Percentiles rank a stretch among this genome's conserved stretches.
Evolutionary conservation across 306 rosid genomes (phyloP).

Genomic region (Fagus crenata): DNA sequence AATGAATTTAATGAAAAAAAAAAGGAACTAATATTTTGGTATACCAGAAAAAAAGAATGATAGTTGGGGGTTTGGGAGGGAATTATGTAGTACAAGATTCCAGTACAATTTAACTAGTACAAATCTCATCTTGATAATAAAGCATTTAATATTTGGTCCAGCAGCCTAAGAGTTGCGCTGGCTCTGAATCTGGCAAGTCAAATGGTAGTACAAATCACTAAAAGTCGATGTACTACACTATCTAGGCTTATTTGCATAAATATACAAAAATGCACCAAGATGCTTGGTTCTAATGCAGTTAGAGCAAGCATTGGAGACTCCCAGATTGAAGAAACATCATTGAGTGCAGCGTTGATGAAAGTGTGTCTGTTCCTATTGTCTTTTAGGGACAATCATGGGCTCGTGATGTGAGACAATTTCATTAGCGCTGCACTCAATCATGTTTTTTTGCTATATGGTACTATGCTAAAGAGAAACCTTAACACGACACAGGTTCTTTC

Average conservation of each 20-base stretch:
- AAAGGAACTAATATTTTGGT: neutral
- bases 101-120: constrained; percentile 5
- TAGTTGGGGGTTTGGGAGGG: neutral
- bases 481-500: constrained; percentile 1
- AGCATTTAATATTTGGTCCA: neutral
- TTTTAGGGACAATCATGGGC: neutral
- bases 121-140: neutral
- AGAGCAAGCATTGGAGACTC: neutral
- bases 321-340: constrained; percentile 66
- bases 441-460: constrained; percentile 42
- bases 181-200: neutral
- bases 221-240: neutral
- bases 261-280: neutral
- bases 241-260: neutral
- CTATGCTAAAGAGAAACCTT: constrained; percentile 4
- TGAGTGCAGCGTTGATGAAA: constrained; percentile 99
- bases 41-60: constrained; percentile 3
- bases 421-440: constrained; percentile 63
- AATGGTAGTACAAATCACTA: constrained; percentile 3
- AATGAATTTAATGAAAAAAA: neutral
- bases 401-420: constrained; percentile 14
- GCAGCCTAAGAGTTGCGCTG: neutral
- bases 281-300: neutral
- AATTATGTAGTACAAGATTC: neutral
- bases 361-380: neutral